Evolutionary conservation across 345 rosid species (phyloP).

Genomic region (Acer campestre): DNA sequence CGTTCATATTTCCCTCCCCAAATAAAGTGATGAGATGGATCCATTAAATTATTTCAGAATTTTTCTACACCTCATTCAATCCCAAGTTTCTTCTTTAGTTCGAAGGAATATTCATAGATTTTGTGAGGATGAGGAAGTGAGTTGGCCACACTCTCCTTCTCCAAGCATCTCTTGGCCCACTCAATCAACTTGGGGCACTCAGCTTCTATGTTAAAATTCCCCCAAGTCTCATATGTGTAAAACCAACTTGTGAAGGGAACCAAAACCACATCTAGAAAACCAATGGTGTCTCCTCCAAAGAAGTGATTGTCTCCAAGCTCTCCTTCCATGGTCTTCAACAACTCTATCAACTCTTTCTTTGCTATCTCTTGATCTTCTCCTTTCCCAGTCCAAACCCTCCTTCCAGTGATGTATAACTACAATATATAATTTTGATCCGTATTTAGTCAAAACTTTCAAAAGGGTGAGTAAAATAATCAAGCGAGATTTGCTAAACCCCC

Average conservation of each 20-base stretch:
- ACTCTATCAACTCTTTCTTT: constrained; percentile 16
- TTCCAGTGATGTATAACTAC: constrained; percentile 2
- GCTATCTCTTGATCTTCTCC: constrained; percentile 16
- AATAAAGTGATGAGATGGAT: no score
- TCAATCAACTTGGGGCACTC: constrained; percentile 23
- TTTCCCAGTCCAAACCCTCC: background rate
- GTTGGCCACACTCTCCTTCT: constrained; percentile 9
- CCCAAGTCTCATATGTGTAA: constrained; percentile 2
- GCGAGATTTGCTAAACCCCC: no score
- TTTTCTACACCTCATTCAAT: background rate
- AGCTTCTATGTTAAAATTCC: constrained; percentile 17
- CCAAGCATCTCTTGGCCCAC: background rate
- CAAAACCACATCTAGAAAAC: constrained; percentile 19
- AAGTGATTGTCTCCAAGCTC: constrained; percentile 18
- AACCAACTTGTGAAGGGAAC: constrained; percentile 10
- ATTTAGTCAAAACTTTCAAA: background rate
- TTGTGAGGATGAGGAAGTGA: constrained; percentile 2
- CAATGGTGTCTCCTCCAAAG: constrained; percentile 14
- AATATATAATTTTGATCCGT: background rate
- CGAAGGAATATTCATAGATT: background rate
- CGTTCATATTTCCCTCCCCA: no score
- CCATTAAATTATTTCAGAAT: no score
- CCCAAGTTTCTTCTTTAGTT: background rate
- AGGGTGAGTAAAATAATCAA: no score
- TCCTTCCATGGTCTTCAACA: constrained; percentile 2